Evolutionary conservation across 2,329 filamentous ascomycete species (phyloP), one percentile per base, ranked within the genome.

Genomic region (Chaetomium sp.): DNA sequence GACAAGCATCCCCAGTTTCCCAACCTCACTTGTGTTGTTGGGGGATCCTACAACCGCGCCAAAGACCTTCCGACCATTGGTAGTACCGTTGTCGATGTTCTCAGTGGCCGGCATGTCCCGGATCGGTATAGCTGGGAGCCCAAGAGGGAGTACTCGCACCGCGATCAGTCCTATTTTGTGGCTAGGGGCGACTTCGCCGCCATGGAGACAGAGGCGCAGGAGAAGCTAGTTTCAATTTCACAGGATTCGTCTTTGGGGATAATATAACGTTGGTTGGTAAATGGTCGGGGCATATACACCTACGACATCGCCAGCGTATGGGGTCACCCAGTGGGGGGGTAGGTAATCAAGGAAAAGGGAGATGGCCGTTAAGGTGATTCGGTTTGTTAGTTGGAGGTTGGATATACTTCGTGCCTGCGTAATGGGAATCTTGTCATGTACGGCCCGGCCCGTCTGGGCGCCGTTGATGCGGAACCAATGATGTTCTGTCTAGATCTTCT

Each of bases 41-140:
- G 56, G 27, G 56, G 56, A 10, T 58, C 56, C 29, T 58, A 31
- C 19, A 58, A 47, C 27, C 56, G 56, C 38, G 56, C 56, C 23
- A 58, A 58, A 23, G 56, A 58, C n/a, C 42, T 58, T 8, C 56
- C 56, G 29, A 58, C 56, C 47, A 50, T 49, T 33, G 56, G 56
- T 9, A 12, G 42, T 13, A 31, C 21, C 27, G 56, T 58, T 49
- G 56, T 27, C n/a, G 25, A 49, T 58, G 38, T 58, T 50, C 56
- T 58, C 56, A 23, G 29, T 25, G 56, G 56, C n/a, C 2, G 8
- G 38, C 25, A 0, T 21, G 56, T 58, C 10, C 16, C 42, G 21
- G 56, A 58, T 13, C 56, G 56, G 42, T 58, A 49, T 33, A 33
- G 38, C 31, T 58, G 42, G 56, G n/a, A 49, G 56, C 38, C 38